Conservation (phyloP, 169 alveolate species). For the Cryptosporidium viatorum region DNA sequence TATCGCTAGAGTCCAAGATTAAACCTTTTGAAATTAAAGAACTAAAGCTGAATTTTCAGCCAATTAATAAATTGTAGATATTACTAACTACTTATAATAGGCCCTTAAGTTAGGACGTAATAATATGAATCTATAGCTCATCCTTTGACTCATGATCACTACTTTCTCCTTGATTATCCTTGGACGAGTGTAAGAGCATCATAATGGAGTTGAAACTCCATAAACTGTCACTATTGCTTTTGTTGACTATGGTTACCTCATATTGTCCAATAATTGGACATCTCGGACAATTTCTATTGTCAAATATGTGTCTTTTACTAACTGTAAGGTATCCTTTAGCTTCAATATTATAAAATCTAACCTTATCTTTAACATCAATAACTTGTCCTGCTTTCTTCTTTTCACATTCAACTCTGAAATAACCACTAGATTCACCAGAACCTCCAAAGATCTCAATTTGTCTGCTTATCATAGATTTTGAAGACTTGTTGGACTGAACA, state of each 20-base stretch:
- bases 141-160: background rate
- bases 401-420: constrained; percentile 48
- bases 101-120: background rate
- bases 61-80: background rate
- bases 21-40: constrained; percentile 7
- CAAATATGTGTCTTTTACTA: constrained; percentile 40
- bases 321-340: constrained; percentile 38
- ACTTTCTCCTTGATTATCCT: background rate
- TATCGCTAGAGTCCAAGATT: constrained; percentile 21
- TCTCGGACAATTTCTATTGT: constrained; percentile 71
- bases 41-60: constrained; percentile 21
- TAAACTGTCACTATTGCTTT: constrained; percentile 7
- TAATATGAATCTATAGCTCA: constrained; percentile 2
- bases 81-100: background rate
- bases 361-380: constrained; percentile 22
- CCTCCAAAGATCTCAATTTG: constrained; percentile 48
- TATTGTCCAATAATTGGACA: constrained; percentile 72
- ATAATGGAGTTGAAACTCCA: constrained; percentile 36
- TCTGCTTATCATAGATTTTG: constrained; percentile 48
- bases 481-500: constrained; percentile 15
- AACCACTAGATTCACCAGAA: constrained; percentile 16
- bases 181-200: constrained; percentile 20
- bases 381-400: constrained; percentile 24
- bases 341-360: constrained; percentile 43
- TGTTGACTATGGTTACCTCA: constrained; percentile 36